A percentile compares a stretch with the other conserved stretches of the same genome.
Conservation (phyloP, 192 early-diverging fungal species). For the Coemansia sp. region DNA sequence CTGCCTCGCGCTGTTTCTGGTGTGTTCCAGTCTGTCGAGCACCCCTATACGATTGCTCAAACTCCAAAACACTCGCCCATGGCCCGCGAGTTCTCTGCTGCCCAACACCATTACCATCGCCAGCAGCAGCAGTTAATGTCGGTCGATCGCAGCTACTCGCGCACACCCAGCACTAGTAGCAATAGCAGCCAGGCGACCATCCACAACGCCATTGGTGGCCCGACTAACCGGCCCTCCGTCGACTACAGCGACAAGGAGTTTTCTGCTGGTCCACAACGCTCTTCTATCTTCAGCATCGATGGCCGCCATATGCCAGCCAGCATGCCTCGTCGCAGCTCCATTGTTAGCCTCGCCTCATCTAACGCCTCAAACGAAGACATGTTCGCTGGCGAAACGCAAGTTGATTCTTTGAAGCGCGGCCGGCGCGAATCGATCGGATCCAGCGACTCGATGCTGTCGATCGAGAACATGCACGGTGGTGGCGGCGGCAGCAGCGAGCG, state of each 20-base stretch:
- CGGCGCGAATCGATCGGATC: conserved; percentile 36
- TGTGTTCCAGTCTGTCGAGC: conserved; percentile 38
- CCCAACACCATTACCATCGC: conserved; percentile 9
- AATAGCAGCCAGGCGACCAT: conserved; percentile 1
- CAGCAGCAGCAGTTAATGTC: conserved; percentile 13
- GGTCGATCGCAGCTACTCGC: background rate
- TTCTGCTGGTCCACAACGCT: background rate
- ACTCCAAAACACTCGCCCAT: conserved; percentile 26
- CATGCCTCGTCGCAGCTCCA: conserved; percentile 21
- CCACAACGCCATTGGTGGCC: background rate
- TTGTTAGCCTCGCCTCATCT: conserved; percentile 10
- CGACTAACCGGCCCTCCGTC: background rate
- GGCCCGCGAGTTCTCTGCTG: conserved; percentile 10
- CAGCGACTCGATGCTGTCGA: conserved; percentile 15
- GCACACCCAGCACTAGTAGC: conserved; percentile 1
- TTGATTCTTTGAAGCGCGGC: background rate
- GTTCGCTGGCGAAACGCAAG: background rate
- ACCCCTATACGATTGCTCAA: conserved; percentile 18
- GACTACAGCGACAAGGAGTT: background rate
- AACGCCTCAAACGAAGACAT: conserved; percentile 7
- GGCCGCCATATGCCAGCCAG: background rate
- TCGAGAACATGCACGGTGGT: conserved; percentile 15
- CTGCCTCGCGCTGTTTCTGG: conserved; percentile 46
- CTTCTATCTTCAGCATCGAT: background rate
- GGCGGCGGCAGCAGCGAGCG: conserved; percentile 25